Percentiles rank a stretch among this genome's conserved stretches.
These are phyloP conservation scores for Apiospora malaysiana DNA, from an alignment of 2,329 filamentous ascomycete species.

Conservation along the genomic window DNA sequence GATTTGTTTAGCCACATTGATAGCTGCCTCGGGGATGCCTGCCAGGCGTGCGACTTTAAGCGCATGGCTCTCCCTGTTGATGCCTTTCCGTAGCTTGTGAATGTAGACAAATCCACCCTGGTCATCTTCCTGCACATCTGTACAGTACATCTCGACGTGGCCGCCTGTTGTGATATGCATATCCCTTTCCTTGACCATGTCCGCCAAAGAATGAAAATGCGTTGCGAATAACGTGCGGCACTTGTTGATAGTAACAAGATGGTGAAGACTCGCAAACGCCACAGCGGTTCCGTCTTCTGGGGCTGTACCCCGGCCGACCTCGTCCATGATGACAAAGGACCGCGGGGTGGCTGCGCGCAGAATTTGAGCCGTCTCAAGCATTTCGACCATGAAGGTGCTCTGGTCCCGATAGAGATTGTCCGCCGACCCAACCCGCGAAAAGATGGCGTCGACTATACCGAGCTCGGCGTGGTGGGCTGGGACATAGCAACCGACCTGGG, in stretches of 20 bases:
- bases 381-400: slow-evolving; percentile 99
- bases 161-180: slow-evolving; percentile 44
- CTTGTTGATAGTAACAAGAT: slow-evolving; percentile 78
- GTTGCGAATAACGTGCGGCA: slow-evolving; percentile 90
- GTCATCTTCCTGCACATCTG: slow-evolving; percentile 80
- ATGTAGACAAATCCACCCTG: slow-evolving; percentile 81
- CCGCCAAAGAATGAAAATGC: slow-evolving; percentile 86
- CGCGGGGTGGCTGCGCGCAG: slow-evolving; percentile 81
- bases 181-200: slow-evolving; percentile 67
- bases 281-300: slow-evolving; percentile 91
- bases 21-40: slow-evolving; percentile 75
- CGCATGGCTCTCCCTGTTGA: slow-evolving; percentile 88
- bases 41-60: slow-evolving; percentile 92
- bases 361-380: slow-evolving; percentile 94
- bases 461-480: slow-evolving; percentile 86
- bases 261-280: slow-evolving; percentile 85
- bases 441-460: slow-evolving; percentile 94
- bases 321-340: slow-evolving; percentile 97
- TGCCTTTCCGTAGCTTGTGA: slow-evolving; percentile 79
- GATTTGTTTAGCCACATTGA: slow-evolving; percentile 69
- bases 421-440: slow-evolving; percentile 89
- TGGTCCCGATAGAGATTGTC: slow-evolving; percentile 95
- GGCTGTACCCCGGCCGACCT: slow-evolving; percentile 93
- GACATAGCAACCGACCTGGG: slow-evolving; percentile 91
- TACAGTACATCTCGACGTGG: slow-evolving; percentile 79